phyloP scores from a whole-genome alignment of 768 basidiomycete species.

The Galerina marginata region DNA sequence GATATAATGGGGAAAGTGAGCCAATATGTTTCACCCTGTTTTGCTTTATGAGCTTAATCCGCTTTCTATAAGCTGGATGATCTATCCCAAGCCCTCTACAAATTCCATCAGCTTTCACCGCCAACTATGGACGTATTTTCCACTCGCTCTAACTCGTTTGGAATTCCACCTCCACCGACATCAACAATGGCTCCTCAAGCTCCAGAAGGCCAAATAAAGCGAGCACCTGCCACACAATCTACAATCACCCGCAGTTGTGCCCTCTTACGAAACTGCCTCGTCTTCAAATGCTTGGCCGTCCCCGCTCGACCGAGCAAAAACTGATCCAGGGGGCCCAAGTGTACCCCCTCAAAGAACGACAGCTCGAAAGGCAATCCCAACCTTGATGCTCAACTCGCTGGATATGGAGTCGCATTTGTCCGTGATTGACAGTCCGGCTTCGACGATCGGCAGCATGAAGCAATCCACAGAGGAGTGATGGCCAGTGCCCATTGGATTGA shows the following conservation, averaged over 20 bases:
- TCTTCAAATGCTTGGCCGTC: conserved; percentile 15
- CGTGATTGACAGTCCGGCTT: conserved; percentile 46
- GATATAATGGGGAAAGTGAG: conserved; percentile 77
- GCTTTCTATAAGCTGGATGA: conserved; percentile 54
- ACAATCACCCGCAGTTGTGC: not conserved
- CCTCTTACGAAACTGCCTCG: conserved; percentile 10
- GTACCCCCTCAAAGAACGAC: conserved; percentile 8
- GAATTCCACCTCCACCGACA: conserved; percentile 13
- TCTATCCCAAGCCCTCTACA: conserved; percentile 53
- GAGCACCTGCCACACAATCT: conserved; percentile 7
- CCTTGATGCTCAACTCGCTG: conserved; percentile 36
- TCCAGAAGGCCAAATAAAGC: conserved; percentile 11
- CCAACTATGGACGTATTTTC: conserved; percentile 48
- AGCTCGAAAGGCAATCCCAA: conserved; percentile 29
- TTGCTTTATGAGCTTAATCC: not conserved
- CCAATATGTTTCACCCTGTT: not conserved
- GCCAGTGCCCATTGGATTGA: too few species aligned
- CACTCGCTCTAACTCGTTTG: conserved; percentile 33
- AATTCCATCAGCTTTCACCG: conserved; percentile 54
- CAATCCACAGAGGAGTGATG: conserved; percentile 26
- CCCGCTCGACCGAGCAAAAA: conserved; percentile 14
- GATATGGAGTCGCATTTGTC: conserved; percentile 35
- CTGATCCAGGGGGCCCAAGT: conserved; percentile 11
- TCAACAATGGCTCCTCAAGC: conserved; percentile 9
- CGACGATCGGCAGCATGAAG: conserved; percentile 31